These are phyloP conservation scores for Thermomucor indicae-seudaticae DNA, from an alignment of 371 early-diverging fungal species.

Conservation along the genomic window DNA sequence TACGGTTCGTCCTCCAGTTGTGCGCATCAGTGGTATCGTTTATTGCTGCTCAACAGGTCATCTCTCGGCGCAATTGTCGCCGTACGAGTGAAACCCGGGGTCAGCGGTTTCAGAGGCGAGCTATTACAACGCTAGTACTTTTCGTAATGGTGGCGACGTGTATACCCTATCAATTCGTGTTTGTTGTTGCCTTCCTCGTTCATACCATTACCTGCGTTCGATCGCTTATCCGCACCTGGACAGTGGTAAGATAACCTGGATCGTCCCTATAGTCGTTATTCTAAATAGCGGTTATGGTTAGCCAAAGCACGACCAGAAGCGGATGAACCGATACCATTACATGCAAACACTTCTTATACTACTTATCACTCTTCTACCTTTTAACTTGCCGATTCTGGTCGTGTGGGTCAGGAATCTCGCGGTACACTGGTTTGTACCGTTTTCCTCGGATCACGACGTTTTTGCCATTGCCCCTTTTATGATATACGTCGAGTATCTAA, in stretches of 20 bases:
- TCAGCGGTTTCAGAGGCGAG: constrained; percentile 46
- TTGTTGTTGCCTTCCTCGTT: constrained; percentile 70
- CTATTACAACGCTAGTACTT: constrained; percentile 51
- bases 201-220: constrained; percentile 66
- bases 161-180: constrained; percentile 83
- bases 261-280: neutral
- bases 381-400: constrained; percentile 53
- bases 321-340: constrained; percentile 55
- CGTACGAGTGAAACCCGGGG: constrained; percentile 25
- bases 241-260: constrained; percentile 24
- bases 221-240: constrained; percentile 38
- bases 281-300: neutral
- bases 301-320: constrained; percentile 13
- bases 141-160: constrained; percentile 69
- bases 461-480: constrained; percentile 56
- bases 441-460: constrained; percentile 56
- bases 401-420: constrained; percentile 64
- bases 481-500: constrained; percentile 49
- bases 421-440: constrained; percentile 60
- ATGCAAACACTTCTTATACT: constrained; percentile 53
- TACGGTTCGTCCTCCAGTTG: constrained; percentile 15
- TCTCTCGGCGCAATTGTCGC: constrained; percentile 8
- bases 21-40: constrained; percentile 4
- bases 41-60: constrained; percentile 1
- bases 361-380: constrained; percentile 57